A percentile compares a stretch with the other conserved stretches of the same genome.
Conservation (phyloP, 1,284 basidiomycete species). For the Naganishia sp. region DNA sequence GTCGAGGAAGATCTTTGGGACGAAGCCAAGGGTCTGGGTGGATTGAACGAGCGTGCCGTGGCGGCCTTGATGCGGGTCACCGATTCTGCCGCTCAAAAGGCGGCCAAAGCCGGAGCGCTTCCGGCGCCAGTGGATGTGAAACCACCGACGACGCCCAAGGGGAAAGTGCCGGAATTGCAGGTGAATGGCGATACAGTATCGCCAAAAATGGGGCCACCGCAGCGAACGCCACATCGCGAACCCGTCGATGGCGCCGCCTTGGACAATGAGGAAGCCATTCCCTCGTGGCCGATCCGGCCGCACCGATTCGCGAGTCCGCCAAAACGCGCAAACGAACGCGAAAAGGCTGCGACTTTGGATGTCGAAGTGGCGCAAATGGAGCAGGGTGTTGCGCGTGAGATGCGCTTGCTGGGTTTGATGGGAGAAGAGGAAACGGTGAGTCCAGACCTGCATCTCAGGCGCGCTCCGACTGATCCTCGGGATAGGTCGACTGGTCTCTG, state of each 20-base stretch:
- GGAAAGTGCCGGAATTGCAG: constrained; percentile 12
- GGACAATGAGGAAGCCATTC: constrained; percentile 54
- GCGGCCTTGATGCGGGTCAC: constrained; percentile 48
- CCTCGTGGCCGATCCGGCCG: constrained; percentile 49
- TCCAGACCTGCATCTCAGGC: constrained; percentile 9
- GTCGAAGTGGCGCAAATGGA: constrained; percentile 59
- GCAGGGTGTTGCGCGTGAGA: constrained; percentile 59
- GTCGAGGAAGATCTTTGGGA: constrained; percentile 63
- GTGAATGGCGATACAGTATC: constrained; percentile 20
- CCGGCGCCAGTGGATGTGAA: not conserved
- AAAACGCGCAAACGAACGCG: constrained; percentile 19
- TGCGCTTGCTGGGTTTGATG: constrained; percentile 58
- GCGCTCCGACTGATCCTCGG: too few relatives aligned
- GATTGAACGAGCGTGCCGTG: constrained; percentile 66
- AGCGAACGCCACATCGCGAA: not conserved
- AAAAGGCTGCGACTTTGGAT: constrained; percentile 33
- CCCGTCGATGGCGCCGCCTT: not conserved
- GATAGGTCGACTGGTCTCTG: constrained; percentile 71
- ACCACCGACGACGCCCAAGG: constrained; percentile 3
- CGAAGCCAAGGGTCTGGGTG: constrained; percentile 72
- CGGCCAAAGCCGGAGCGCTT: not conserved
- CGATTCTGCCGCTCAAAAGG: not conserved
- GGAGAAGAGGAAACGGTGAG: constrained; percentile 57
- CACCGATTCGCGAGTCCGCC: constrained; percentile 24
- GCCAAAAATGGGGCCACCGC: not conserved